These are phyloP conservation scores for Gnaphalium uliginosum DNA, from an alignment of 129 eudicot genomes.

Conservation along the genomic window DNA sequence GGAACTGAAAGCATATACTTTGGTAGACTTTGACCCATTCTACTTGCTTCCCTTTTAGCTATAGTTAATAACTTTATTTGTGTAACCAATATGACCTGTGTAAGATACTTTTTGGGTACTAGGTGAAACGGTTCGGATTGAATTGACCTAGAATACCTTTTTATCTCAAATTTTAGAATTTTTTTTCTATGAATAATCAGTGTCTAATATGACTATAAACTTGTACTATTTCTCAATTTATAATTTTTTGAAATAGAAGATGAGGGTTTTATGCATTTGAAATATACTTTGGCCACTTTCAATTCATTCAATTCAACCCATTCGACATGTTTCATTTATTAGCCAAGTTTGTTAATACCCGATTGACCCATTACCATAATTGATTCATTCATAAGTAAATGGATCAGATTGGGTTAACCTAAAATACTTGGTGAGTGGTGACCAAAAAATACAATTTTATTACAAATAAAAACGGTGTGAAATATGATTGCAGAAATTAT, in stretches of 20 bases:
- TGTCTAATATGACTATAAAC: background rate
- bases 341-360: background rate
- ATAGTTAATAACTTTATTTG: background rate
- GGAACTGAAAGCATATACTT: background rate
- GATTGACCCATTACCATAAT: background rate
- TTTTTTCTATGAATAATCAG: background rate
- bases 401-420: background rate
- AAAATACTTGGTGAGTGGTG: background rate
- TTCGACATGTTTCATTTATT: background rate
- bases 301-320: background rate
- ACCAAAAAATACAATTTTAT: background rate
- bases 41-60: background rate
- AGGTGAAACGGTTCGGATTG: background rate
- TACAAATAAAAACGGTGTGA: background rate
- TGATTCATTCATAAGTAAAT: background rate
- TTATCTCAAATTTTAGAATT: background rate
- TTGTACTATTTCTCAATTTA: too few species aligned
- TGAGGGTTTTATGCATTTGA: background rate
- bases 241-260: background rate
- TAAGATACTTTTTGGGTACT: background rate
- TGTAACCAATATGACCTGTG: background rate
- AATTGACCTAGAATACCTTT: background rate
- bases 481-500: background rate
- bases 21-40: background rate
- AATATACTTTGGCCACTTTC: background rate